Evolutionary conservation across 1,139 yeast species (phyloP).

Genomic region (Hansenula sp.): DNA sequence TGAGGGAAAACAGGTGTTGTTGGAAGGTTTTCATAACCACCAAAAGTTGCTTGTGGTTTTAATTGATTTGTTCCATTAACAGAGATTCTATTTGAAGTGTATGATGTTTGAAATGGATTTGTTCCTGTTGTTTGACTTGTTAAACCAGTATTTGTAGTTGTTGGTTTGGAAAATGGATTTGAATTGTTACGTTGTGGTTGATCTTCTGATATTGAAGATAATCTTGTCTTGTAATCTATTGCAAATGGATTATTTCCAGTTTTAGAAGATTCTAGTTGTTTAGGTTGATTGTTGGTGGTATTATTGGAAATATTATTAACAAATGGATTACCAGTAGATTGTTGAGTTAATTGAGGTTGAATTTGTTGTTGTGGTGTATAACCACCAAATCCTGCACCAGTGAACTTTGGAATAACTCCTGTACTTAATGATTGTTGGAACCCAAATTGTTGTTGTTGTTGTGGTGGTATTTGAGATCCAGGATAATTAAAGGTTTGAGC

Average conservation of each 20-base stretch:
- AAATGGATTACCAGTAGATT: conserved; percentile 21
- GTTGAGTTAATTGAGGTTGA: conserved; percentile 18
- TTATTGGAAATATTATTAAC: conserved; percentile 11
- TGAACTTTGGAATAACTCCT: conserved; percentile 30
- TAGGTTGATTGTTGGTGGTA: conserved; percentile 13
- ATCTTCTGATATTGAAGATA: conserved; percentile 16
- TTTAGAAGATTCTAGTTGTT: conserved; percentile 23
- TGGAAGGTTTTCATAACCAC: conserved; percentile 59
- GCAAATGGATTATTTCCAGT: conserved; percentile 26
- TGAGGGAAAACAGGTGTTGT: conserved; percentile 65
- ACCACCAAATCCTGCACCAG: conserved; percentile 61
- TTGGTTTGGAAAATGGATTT: conserved; percentile 25
- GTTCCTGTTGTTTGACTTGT: conserved; percentile 21
- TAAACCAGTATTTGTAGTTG: conserved; percentile 7
- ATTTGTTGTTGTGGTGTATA: conserved; percentile 26
- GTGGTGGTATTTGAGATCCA: neutral
- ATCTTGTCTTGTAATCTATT: conserved; percentile 22
- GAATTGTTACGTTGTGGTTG: conserved; percentile 12
- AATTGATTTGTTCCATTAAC: conserved; percentile 22
- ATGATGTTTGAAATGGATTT: conserved; percentile 26
- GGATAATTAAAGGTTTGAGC: conserved; percentile 2
- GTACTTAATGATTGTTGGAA: conserved; percentile 4
- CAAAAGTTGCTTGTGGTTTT: conserved; percentile 55
- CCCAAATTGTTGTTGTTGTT: conserved; percentile 1
- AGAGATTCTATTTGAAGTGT: conserved; percentile 19